phyloP scores from a whole-genome alignment of 192 early-diverging fungal species.

The Coemansia sp. region DNA sequence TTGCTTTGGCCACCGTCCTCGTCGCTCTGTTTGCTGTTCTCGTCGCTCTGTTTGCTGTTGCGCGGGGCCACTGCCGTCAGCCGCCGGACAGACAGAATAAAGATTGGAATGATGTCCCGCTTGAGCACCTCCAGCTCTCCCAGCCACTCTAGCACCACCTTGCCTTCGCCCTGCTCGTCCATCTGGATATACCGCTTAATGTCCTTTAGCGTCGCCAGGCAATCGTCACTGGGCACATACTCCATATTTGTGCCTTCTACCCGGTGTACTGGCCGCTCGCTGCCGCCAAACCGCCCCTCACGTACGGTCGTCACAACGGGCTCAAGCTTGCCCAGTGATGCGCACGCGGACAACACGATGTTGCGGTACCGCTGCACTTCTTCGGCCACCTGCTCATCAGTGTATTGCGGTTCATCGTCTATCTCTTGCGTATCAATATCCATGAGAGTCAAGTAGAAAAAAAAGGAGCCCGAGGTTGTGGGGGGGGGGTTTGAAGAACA shows the following conservation, averaged over 20 bases:
- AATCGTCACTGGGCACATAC: constrained; percentile 81
- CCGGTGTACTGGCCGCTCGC: constrained; percentile 10
- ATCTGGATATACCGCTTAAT: constrained; percentile 77
- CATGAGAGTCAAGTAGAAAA: too few relatives aligned
- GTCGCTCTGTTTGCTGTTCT: not conserved
- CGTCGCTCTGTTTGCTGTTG: not conserved
- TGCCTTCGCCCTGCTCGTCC: constrained; percentile 60
- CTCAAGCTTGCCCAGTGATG: constrained; percentile 76
- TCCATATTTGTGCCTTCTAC: constrained; percentile 24
- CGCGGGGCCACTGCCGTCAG: too few relatives aligned
- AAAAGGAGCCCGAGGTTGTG: too few relatives aligned
- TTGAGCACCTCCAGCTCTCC: constrained; percentile 71
- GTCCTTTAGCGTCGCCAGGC: constrained; percentile 76
- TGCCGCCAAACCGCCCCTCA: not conserved
- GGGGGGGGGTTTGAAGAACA: too few relatives aligned
- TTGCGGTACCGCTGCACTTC: constrained; percentile 35
- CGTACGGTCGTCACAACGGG: constrained; percentile 16
- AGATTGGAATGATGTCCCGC: constrained; percentile 73
- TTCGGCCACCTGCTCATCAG: constrained; percentile 24
- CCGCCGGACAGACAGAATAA: constrained; percentile 43
- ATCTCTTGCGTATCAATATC: too few relatives aligned
- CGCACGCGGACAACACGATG: constrained; percentile 67
- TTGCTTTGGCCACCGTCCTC: too few relatives aligned
- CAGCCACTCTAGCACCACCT: constrained; percentile 58
- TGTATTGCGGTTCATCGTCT: constrained; percentile 4